A percentile compares a stretch with the other conserved stretches of the same genome.
Conservation (phyloP, 2,329 filamentous ascomycete species). For the Claviceps fusiformis region DNA sequence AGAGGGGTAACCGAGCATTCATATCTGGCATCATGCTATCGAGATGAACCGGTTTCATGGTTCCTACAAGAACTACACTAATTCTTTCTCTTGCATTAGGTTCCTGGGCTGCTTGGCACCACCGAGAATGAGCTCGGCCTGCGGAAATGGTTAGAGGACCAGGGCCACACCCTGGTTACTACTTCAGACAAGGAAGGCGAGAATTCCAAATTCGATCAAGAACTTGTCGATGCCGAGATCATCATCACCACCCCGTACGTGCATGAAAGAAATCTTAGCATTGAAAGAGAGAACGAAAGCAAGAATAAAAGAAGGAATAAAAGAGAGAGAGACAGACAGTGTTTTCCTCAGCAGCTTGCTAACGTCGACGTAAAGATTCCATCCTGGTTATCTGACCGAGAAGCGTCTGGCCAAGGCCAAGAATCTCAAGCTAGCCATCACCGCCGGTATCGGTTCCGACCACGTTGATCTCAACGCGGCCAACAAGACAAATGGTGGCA, state of each 20-base stretch:
- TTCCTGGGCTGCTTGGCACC: slow-evolving; percentile 77
- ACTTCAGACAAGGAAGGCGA: slow-evolving; percentile 96
- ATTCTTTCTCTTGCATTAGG: slow-evolving; percentile 22
- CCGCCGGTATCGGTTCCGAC: slow-evolving; percentile 95
- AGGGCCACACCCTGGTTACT: slow-evolving; percentile 91
- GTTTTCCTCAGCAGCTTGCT: background rate
- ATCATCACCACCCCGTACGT: slow-evolving; percentile 93
- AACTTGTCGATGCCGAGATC: slow-evolving; percentile 91
- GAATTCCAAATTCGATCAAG: slow-evolving; percentile 84
- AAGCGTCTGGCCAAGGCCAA: slow-evolving; percentile 96
- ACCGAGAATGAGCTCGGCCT: slow-evolving; percentile 98
- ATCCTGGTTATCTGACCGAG: slow-evolving; percentile 92
- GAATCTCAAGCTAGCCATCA: slow-evolving; percentile 96
- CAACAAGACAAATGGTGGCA: slow-evolving; percentile 95
- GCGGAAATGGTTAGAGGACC: slow-evolving; percentile 92
- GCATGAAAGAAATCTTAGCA: slow-evolving; percentile 9
- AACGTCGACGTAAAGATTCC: slow-evolving; percentile 50
- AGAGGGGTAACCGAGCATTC: background rate
- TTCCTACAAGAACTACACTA: background rate
- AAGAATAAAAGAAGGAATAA: too few relatives aligned
- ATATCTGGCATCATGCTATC: background rate
- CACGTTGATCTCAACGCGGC: slow-evolving; percentile 94
- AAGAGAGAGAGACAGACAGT: background rate
- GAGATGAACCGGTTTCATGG: background rate
- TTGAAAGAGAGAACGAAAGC: background rate